Percentiles rank a stretch among this genome's conserved stretches.
Conservation (phyloP, 768 basidiomycete genomes). For the Agaricus subrufescens region DNA sequence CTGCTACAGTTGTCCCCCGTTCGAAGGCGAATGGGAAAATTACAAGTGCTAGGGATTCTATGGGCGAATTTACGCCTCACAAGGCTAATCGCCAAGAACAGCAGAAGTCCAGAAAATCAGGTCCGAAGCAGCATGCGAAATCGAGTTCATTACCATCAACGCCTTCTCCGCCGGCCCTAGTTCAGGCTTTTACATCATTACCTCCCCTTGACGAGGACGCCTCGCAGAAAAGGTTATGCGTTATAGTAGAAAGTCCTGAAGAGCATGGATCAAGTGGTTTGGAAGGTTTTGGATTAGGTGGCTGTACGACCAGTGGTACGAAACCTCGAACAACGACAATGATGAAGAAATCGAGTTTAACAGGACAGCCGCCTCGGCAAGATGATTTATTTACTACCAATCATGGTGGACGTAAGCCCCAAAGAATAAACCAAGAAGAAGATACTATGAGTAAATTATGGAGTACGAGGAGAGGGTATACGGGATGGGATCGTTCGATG, state of each 20-base stretch:
- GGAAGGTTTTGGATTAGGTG: conserved; percentile 21
- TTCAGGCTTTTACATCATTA: conserved; percentile 1
- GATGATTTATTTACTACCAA: conserved; percentile 11
- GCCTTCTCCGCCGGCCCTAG: conserved; percentile 9
- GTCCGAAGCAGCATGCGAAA: too few relatives aligned
- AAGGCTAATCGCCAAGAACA: conserved; percentile 7
- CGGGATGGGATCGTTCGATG: conserved; percentile 17
- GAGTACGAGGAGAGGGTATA: conserved; percentile 23
- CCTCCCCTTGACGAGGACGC: conserved; percentile 2
- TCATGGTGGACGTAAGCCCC: not conserved
- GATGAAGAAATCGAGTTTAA: not conserved
- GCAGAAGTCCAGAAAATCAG: conserved; percentile 4
- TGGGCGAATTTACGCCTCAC: conserved; percentile 10
- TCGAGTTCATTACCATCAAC: conserved; percentile 5
- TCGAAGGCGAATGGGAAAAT: conserved; percentile 14
- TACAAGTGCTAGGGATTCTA: conserved; percentile 18
- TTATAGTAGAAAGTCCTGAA: conserved; percentile 31
- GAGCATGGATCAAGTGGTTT: conserved; percentile 23
- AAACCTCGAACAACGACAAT: not conserved
- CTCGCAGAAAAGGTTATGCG: conserved; percentile 18
- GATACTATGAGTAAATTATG: conserved; percentile 18
- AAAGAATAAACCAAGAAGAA: not conserved
- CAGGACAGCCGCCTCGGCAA: conserved; percentile 1
- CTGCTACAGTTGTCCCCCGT: not conserved
- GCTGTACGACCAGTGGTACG: not conserved